Base-by-base conservation (phyloP, 345 rosid species). In the Viola odorata region DNA sequence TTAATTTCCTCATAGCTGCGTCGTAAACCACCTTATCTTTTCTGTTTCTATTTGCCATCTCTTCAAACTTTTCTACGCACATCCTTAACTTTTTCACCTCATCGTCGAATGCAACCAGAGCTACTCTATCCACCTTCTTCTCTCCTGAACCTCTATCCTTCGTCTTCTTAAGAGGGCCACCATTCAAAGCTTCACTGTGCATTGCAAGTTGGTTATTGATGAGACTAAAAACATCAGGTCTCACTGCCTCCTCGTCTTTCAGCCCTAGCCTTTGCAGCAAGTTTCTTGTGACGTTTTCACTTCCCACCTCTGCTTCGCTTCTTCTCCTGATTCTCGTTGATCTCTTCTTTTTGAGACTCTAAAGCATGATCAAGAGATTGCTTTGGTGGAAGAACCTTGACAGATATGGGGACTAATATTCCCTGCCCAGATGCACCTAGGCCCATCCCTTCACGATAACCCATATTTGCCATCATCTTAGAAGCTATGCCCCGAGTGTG, bases 391-490 rank as follows among this genome's bases (percentile, higher is more conserved):
- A 86, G 95, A 66, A 88, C 91, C 78, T 83, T 84, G 17, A 84
- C 99, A 8, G 89, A 61, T 61, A 94, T 70, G 11, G 99, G 99
- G 56, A 85, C 59, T 69, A 85, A n/a, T 78, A 86, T 88, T 69
- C 96, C 97, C 74, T 90, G 97, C 42, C 97, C 91, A 6, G 91
- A 70, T 55, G 65, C 84, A 2, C 96, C 99, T 70, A 90, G 78
- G 47, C 97, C 99, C 97, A 88, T n/a, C 44, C 99, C 97, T 73
- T 85, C 89, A 12, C 92, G 88, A 61, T 88, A 88, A 40, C 97
- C 97, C 99, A 94, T 90, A 69, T 57, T 88, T 49, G 91, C 95
- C 99, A 90, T 90, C 96, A 94, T 83, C 87, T 86, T 90, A 32
- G 97, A 94, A 55, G 99, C 97, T 66, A 90, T 73, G 8, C 97